These are phyloP conservation scores for Lentinula guzmanii DNA, from an alignment of 768 basidiomycete genomes.

Conservation along the genomic window DNA sequence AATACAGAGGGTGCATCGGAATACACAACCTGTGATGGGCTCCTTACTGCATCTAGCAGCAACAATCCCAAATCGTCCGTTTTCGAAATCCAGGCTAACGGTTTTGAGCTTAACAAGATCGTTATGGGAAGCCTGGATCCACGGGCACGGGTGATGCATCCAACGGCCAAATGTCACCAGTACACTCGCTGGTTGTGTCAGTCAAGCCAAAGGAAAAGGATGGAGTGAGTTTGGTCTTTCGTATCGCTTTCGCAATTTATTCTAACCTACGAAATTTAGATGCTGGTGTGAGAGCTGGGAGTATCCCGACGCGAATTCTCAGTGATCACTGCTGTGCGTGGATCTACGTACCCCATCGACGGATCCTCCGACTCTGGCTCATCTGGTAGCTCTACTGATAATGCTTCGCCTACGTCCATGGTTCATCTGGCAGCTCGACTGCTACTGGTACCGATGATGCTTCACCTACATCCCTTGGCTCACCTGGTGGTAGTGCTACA, in stretches of 20 bases:
- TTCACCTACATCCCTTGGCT: background rate
- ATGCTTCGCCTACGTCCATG: background rate
- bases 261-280: slow-evolving; percentile 7
- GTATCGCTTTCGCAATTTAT: background rate
- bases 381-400: background rate
- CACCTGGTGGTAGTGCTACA: background rate
- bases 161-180: slow-evolving; percentile 59
- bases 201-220: slow-evolving; percentile 54
- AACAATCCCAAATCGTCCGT: slow-evolving; percentile 57
- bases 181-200: slow-evolving; percentile 53
- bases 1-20: slow-evolving; percentile 51
- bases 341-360: slow-evolving; percentile 18
- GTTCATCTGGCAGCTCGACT: background rate
- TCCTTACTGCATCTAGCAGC: slow-evolving; percentile 52
- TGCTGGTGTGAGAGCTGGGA: slow-evolving; percentile 25
- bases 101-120: slow-evolving; percentile 56
- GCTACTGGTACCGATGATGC: background rate
- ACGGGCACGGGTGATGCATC: slow-evolving; percentile 37
- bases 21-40: slow-evolving; percentile 56
- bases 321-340: slow-evolving; percentile 33
- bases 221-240: slow-evolving; percentile 48
- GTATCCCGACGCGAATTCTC: slow-evolving; percentile 33
- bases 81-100: slow-evolving; percentile 53
- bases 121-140: slow-evolving; percentile 71
- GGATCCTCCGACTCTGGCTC: background rate